These are phyloP conservation scores for Apiotrichum sp. DNA, from an alignment of 1,284 basidiomycete genomes.

Conservation along the genomic window DNA sequence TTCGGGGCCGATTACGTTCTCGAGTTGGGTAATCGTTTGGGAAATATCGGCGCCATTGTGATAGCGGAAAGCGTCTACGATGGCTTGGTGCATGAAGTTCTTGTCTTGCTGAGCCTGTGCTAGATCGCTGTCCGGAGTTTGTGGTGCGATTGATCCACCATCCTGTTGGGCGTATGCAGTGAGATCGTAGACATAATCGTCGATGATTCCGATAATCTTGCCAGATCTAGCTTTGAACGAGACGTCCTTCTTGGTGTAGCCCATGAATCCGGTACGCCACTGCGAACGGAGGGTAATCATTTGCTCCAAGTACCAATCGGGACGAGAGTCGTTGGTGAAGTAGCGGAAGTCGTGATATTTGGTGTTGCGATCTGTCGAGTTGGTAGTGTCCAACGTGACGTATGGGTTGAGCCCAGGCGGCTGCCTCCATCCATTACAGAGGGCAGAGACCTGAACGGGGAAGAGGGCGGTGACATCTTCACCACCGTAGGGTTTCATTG, in stretches of 20 bases:
- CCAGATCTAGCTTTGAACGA: conserved; percentile 62
- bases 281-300: conserved; percentile 87
- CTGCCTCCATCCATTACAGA: conserved; percentile 70
- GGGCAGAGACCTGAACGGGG: conserved; percentile 92
- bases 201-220: conserved; percentile 65
- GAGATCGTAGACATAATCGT: conserved; percentile 81
- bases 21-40: conserved; percentile 62
- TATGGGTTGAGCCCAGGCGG: conserved; percentile 76
- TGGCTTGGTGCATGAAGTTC: conserved; percentile 66
- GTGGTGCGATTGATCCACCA: conserved; percentile 50
- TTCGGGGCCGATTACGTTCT: conserved; percentile 54
- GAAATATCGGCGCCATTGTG: conserved; percentile 81
- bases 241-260: conserved; percentile 74
- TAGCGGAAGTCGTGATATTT: conserved; percentile 96
- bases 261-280: conserved; percentile 81
- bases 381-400: conserved; percentile 70
- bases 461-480: conserved; percentile 70
- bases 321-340: conserved; percentile 76
- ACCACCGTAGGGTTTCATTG: conserved; percentile 75
- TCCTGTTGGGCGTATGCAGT: conserved; percentile 60
- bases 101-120: conserved; percentile 50
- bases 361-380: conserved; percentile 64
- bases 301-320: conserved; percentile 95
- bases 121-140: conserved; percentile 55
- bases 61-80: conserved; percentile 77